Conservation (phyloP, 352 stramenopile species). For the Pythium apleroticum region DNA sequence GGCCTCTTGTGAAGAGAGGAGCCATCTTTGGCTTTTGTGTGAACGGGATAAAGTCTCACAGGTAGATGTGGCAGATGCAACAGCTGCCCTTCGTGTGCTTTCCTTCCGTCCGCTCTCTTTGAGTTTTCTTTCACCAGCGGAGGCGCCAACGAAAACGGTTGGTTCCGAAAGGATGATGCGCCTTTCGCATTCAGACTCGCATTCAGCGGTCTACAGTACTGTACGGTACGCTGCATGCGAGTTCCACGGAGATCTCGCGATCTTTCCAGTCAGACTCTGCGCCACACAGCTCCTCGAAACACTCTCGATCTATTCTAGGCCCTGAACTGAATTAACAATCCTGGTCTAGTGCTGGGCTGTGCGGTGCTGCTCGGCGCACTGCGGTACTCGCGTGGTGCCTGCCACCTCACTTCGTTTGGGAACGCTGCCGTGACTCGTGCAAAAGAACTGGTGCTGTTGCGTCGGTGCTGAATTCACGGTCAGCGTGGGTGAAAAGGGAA, state of each 20-base stretch:
- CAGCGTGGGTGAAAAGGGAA: no score
- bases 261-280: not conserved
- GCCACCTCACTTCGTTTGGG: no score
- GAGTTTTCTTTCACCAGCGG: not conserved
- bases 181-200: slow-evolving; percentile 13
- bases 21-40: not conserved
- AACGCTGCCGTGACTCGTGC: no score
- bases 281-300: no score
- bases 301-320: no score
- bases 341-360: no score
- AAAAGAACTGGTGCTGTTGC: no score
- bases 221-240: not conserved
- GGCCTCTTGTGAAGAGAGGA: not conserved
- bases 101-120: not conserved
- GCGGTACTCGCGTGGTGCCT: no score
- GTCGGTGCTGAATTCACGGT: no score
- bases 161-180: not conserved
- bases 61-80: no score
- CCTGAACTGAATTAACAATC: no score
- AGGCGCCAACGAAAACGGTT: not conserved
- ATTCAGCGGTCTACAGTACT: not conserved
- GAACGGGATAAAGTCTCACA: not conserved
- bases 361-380: no score
- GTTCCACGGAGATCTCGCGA: not conserved
- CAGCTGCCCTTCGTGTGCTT: not conserved